phyloP scores from a whole-genome alignment of 495 filamentous ascomycete genomes.

The Aspergillus saccharolyticus region DNA sequence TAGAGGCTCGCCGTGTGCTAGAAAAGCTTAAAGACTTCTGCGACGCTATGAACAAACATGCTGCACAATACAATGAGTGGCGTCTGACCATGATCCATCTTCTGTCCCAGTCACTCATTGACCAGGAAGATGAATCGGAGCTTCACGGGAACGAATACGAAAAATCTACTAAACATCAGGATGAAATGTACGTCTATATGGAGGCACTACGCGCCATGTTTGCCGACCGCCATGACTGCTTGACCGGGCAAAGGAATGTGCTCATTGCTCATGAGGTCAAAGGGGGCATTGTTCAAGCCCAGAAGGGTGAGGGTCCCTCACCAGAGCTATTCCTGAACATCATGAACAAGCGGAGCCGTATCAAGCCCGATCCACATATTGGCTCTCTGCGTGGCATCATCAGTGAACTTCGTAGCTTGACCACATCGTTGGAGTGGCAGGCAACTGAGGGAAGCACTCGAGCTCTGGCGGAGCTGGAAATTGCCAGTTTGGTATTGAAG shows the following conservation, averaged over 20 bases:
- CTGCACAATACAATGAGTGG: constrained; percentile 65
- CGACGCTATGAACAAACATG: constrained; percentile 62
- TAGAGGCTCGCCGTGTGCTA: constrained; percentile 55
- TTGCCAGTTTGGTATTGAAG: constrained; percentile 53
- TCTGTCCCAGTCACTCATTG: constrained; percentile 69
- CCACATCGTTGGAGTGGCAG: constrained; percentile 57
- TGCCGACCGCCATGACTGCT: constrained; percentile 68
- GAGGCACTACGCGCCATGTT: constrained; percentile 68
- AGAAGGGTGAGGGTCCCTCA: constrained; percentile 61
- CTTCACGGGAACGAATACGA: constrained; percentile 86
- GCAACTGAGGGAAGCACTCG: constrained; percentile 56
- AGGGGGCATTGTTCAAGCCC: constrained; percentile 51
- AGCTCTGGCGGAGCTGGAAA: constrained; percentile 57
- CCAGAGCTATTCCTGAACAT: constrained; percentile 63
- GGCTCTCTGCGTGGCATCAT: constrained; percentile 67
- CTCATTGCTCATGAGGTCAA: constrained; percentile 75
- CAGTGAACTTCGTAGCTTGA: constrained; percentile 59
- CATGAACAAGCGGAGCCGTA: constrained; percentile 46
- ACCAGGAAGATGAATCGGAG: constrained; percentile 66
- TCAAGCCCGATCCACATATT: constrained; percentile 53
- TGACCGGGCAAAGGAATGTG: constrained; percentile 71
- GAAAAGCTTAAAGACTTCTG: constrained; percentile 52
- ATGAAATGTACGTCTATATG: constrained; percentile 79
- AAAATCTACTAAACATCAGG: constrained; percentile 78
- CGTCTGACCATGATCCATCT: constrained; percentile 63